Evolutionary conservation across 768 basidiomycete genomes (phyloP), one percentile per base, ranked within the genome.

Genomic region (Pulveroboletus sp.): DNA sequence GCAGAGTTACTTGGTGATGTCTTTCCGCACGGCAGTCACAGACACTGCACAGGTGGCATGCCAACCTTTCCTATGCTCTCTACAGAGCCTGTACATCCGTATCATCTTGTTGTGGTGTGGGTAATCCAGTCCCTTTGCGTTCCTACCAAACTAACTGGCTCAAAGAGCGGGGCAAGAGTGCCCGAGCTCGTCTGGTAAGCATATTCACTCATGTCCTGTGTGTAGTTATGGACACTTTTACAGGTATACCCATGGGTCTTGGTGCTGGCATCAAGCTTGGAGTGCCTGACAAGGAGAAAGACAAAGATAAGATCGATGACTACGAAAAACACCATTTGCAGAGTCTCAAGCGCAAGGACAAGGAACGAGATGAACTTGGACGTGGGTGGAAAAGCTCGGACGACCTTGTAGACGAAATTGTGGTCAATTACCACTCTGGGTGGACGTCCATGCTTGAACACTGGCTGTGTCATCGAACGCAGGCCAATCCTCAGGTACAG

Each of bases 371-470:
- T 24, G 69, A 72, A 7, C 39, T 11, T 31, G 50, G 60, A 33
- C 54, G 57, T 46, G 61, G 60, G 10, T 67, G 71, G 62, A 67
- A 68, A 47, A 69, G 67, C 12, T 63, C 65, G 3, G 70, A 73
- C 33, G 68, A 73, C 47, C 59, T 66, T 36, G 56, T 56, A 5
- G 69, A 70, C 38, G 69, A 70, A 41, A n/a, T 63, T 35, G 55
- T 59, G 44, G 59, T 62, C 44, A 61, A 59, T 44, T 55, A 55
- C 41, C 61, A 62, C 1, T 59, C 69, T 20, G 86, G 88, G 10
- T 91, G 88, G 88, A 87, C 87, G 2, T 78, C 82, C 8, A 79
- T 80, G 65, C 75, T 90, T 16, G 87, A 90, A 60, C 81, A 85
- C 55, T 89, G 85, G 81, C 70, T 87, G 43, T 84, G 82, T 50